Evolutionary conservation across 1,284 basidiomycete genomes (phyloP).

Genomic region (Ustilago loliicola): DNA sequence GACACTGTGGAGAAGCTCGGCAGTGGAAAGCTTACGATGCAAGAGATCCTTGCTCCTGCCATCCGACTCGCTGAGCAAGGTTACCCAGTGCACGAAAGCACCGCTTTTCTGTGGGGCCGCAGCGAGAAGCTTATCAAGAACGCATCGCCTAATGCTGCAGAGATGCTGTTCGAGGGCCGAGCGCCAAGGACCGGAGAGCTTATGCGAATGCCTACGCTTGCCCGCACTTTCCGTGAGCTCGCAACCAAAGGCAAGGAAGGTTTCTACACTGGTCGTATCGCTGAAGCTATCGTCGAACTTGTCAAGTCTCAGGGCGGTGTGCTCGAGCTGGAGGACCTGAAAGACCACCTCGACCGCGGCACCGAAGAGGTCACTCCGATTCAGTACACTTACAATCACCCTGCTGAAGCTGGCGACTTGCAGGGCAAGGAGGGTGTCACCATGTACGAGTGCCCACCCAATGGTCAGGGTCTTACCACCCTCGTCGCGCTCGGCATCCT

Average conservation of each 20-base stretch:
- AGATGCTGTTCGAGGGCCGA: constrained; percentile 82
- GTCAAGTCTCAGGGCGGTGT: constrained; percentile 83
- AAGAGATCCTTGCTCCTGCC: constrained; percentile 84
- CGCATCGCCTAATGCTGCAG: constrained; percentile 83
- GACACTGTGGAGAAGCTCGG: constrained; percentile 88
- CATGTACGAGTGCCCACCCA: constrained; percentile 83
- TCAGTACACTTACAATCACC: constrained; percentile 81
- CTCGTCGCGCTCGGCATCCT: constrained; percentile 91
- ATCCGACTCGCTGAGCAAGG: constrained; percentile 69
- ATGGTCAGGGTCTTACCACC: constrained; percentile 95
- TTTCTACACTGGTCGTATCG: constrained; percentile 90
- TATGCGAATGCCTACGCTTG: constrained; percentile 78
- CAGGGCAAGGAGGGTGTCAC: constrained; percentile 74
- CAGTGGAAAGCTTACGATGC: constrained; percentile 81
- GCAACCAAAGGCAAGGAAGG: constrained; percentile 86
- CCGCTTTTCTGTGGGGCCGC: constrained; percentile 76
- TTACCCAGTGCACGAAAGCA: constrained; percentile 60
- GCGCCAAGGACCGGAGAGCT: constrained; percentile 75
- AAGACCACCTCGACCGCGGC: constrained; percentile 75
- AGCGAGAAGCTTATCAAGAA: constrained; percentile 82
- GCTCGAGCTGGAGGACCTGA: constrained; percentile 89
- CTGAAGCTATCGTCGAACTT: constrained; percentile 85
- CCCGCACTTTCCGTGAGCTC: constrained; percentile 83
- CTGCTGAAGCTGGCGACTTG: constrained; percentile 38
- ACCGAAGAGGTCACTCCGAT: constrained; percentile 88